A percentile compares a stretch with the other conserved stretches of the same genome.
These are phyloP conservation scores for Voacanga thouarsii DNA, from an alignment of 257 asterid species.

Conservation along the genomic window DNA sequence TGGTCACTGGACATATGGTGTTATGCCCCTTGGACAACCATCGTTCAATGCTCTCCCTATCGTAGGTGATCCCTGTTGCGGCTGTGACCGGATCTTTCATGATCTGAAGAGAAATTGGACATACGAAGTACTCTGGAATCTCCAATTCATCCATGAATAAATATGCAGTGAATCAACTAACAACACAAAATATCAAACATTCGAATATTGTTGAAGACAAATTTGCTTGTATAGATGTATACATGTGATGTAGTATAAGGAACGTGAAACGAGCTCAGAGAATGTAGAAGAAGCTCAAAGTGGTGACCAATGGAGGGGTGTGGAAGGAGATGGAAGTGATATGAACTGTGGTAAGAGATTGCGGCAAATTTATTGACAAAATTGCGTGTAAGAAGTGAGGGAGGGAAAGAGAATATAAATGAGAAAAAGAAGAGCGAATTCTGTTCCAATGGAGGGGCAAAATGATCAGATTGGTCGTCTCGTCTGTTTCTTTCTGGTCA, in stretches of 20 bases:
- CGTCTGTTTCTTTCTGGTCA: neutral
- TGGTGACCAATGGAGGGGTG: neutral
- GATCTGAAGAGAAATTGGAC: slow-evolving; percentile 61
- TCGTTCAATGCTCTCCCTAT: slow-evolving; percentile 52
- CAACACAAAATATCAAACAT: neutral
- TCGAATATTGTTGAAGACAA: neutral
- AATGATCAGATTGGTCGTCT: neutral
- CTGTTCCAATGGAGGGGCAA: neutral
- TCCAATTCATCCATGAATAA: slow-evolving; percentile 32
- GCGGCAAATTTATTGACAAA: slow-evolving; percentile 22
- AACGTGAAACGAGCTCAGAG: neutral
- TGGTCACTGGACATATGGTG: slow-evolving; percentile 60
- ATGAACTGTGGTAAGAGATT: slow-evolving; percentile 19
- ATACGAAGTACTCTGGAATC: slow-evolving; percentile 58
- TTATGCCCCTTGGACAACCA: slow-evolving; percentile 38
- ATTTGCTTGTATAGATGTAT: neutral
- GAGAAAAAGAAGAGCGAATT: neutral
- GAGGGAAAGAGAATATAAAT: neutral
- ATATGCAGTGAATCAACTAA: too few species aligned
- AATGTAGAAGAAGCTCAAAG: neutral
- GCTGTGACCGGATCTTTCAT: slow-evolving; percentile 71
- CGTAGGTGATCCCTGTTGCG: slow-evolving; percentile 61
- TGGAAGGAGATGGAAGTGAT: slow-evolving; percentile 7
- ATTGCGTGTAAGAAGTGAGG: slow-evolving; percentile 14
- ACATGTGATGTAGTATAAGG: neutral